phyloP scores from a whole-genome alignment of 768 basidiomycete species.

The Hebeloma cylindrosporum region DNA sequence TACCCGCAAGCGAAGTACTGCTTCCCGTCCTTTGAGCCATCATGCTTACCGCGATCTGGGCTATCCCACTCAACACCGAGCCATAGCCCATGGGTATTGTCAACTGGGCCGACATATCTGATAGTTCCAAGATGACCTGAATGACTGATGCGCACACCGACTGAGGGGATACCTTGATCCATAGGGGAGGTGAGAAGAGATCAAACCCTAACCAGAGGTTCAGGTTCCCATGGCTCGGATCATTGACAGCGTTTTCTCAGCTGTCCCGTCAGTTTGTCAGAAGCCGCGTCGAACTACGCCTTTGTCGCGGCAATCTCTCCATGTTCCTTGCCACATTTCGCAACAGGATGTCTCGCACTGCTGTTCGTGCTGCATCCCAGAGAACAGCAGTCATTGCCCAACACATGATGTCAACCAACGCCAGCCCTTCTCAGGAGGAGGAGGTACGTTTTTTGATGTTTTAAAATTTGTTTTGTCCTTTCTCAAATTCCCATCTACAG shows the following conservation, averaged over 20 bases:
- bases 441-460: constrained; percentile 35
- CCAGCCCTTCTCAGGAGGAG: constrained; percentile 23
- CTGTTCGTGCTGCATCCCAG: constrained; percentile 33
- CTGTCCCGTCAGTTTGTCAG: constrained; percentile 14
- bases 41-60: constrained; percentile 79
- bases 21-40: constrained; percentile 75
- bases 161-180: constrained; percentile 29
- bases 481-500: constrained; percentile 26
- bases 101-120: constrained; percentile 64
- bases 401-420: constrained; percentile 47
- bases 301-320: constrained; percentile 14
- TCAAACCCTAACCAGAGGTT: constrained; percentile 32
- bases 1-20: constrained; percentile 81
- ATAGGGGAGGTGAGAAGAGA: constrained; percentile 9
- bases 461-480: constrained; percentile 8
- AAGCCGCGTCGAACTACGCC: constrained; percentile 16
- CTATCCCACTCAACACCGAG: constrained; percentile 99
- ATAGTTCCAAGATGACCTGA: constrained; percentile 65
- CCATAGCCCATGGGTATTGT: constrained; percentile 70
- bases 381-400: constrained; percentile 46
- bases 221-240: not conserved
- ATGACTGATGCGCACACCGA: constrained; percentile 57
- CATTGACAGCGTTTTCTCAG: constrained; percentile 3
- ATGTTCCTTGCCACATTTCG: constrained; percentile 34
- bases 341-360: constrained; percentile 44